A percentile compares a stretch with the other conserved stretches of the same genome.
Evolutionary conservation across 192 early-diverging fungal species (phyloP).

Genomic region (Coemansia sp.): DNA sequence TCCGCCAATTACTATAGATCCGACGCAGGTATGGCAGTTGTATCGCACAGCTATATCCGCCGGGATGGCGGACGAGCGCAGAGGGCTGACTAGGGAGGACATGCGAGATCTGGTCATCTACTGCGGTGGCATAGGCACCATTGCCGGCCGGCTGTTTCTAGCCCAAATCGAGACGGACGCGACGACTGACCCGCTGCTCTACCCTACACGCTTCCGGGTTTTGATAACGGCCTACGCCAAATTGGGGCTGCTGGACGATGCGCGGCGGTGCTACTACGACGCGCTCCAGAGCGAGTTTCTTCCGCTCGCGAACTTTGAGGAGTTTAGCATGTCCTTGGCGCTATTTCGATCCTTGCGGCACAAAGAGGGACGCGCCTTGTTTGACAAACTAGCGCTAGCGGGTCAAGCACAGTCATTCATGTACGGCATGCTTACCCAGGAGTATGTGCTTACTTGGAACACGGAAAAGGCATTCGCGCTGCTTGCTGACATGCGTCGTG

Average conservation of each 20-base stretch:
- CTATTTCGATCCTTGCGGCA: slow-evolving; percentile 29
- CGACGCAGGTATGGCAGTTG: slow-evolving; percentile 11
- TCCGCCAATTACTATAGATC: slow-evolving; percentile 16
- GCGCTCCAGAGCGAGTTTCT: neutral
- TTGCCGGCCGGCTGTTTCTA: slow-evolving; percentile 24
- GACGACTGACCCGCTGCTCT: slow-evolving; percentile 6
- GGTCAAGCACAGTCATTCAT: slow-evolving; percentile 12
- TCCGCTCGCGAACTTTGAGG: neutral
- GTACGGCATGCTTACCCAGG: slow-evolving; percentile 21
- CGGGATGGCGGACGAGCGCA: neutral
- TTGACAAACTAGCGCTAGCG: slow-evolving; percentile 20
- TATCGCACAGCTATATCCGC: slow-evolving; percentile 16
- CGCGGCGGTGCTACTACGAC: slow-evolving; percentile 27
- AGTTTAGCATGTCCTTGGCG: slow-evolving; percentile 42
- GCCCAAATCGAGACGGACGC: slow-evolving; percentile 38
- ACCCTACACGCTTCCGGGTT: neutral
- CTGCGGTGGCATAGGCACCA: slow-evolving; percentile 18
- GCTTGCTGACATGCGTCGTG: slow-evolving; percentile 21
- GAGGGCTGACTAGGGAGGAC: neutral
- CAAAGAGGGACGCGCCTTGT: slow-evolving; percentile 32
- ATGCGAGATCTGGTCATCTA: slow-evolving; percentile 12
- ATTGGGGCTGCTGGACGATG: slow-evolving; percentile 32
- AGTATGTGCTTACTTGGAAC: slow-evolving; percentile 31
- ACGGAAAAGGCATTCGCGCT: slow-evolving; percentile 26
- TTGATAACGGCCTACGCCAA: slow-evolving; percentile 34